Percentiles rank a stretch among this genome's conserved stretches.
phyloP scores from a whole-genome alignment of 2,329 filamentous ascomycete species.

The Aaosphaeria arxii region DNA sequence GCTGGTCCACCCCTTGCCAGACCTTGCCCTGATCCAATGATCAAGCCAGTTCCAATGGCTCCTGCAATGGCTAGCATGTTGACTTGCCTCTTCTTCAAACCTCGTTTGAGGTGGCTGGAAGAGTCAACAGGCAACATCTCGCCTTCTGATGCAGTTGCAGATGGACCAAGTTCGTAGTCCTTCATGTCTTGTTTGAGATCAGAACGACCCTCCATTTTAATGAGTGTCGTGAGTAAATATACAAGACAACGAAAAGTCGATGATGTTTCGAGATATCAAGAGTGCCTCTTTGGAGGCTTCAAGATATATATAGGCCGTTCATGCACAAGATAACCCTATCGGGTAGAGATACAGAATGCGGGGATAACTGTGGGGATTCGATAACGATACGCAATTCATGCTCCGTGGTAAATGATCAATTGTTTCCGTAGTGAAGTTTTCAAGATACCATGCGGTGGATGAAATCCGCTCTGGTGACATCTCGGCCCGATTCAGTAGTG shows the following conservation, averaged over 20 bases:
- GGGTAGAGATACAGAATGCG: neutral
- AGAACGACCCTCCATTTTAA: neutral
- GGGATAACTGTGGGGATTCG: neutral
- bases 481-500: neutral
- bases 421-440: neutral
- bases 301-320: neutral
- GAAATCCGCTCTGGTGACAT: neutral
- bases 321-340: neutral
- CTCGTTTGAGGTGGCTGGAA: neutral
- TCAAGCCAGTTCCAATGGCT: conserved; percentile 47
- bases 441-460: neutral
- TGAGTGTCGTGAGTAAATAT: neutral
- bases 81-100: neutral
- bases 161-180: neutral
- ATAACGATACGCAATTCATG: neutral
- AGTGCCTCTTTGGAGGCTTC: neutral
- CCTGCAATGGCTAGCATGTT: conserved; percentile 49
- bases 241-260: neutral
- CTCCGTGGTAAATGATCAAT: neutral
- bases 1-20: conserved; percentile 31
- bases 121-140: neutral
- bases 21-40: conserved; percentile 33
- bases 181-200: neutral
- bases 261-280: neutral
- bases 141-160: neutral